Conservation (phyloP, 2,329 filamentous ascomycete genomes). For the Neofusicoccum ribis region DNA sequence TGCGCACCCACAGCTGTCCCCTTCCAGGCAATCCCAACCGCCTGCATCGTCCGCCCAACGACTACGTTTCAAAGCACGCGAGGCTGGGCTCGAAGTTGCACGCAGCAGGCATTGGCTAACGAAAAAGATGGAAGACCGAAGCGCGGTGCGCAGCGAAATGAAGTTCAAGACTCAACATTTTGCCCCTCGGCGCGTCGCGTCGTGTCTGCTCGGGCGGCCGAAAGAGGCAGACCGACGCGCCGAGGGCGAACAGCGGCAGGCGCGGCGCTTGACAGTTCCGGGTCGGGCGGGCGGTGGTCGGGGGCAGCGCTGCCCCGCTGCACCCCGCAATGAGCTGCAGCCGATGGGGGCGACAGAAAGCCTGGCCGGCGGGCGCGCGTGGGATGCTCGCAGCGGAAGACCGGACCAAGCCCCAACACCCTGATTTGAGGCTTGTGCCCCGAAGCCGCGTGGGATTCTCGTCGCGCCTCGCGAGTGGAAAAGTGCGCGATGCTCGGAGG, state of each 20-base stretch:
- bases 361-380: background rate
- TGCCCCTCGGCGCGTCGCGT: background rate
- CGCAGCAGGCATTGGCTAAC: background rate
- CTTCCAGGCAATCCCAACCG: background rate
- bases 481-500: background rate
- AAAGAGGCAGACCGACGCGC: background rate
- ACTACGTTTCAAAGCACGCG: background rate
- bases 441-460: background rate
- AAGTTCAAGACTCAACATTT: background rate
- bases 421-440: constrained; percentile 2
- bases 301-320: background rate
- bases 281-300: background rate
- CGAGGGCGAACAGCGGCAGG: too few relatives aligned
- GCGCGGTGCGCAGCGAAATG: background rate
- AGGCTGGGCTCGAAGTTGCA: background rate
- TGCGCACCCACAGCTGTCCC: background rate
- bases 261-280: background rate
- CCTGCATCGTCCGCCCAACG: background rate
- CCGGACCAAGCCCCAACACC: constrained; percentile 6
- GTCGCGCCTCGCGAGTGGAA: too few relatives aligned
- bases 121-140: background rate
- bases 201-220: too few relatives aligned
- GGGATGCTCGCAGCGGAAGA: background rate
- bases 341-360: background rate
- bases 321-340: constrained; percentile 13